Base-by-base conservation (phyloP, 441 rosid species). In the Brassica hybrid region DNA sequence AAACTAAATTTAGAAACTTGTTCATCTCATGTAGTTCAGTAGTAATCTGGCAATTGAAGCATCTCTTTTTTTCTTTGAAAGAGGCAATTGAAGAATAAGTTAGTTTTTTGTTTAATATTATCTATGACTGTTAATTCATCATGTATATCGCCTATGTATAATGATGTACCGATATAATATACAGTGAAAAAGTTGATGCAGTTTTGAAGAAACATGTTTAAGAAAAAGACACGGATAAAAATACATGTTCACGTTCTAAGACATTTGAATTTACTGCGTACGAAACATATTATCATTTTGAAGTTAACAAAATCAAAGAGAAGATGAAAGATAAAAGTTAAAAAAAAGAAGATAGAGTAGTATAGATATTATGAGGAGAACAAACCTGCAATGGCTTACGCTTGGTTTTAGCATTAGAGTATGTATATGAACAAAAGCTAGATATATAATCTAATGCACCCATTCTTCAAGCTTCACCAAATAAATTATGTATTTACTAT, bases 301-400 rank as follows among this genome's bases (percentile, higher is more conserved):
- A 41, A 60, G 38, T 12, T 60, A 30, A 13, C n/a, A 54, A 67
- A 72, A 78, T 21, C 57, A 75, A 45, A 12, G 5, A 12, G 27
- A 27, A 27, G 32, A 30, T 14, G 43, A 18, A 13, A 54, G 54
- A 34, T 36, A 36, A 17, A 2, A 14, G 2, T 10, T 2, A 17
- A 5, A 16, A 3, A 32, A 7, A 7, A 34, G 38, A 48, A 45
- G 17, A 7, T 23, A 23, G 13, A 66, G 14, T 38, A 38, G 16
- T 30, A 69, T 43, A 27, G 52, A 71, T 64, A 50, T 8, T 11
- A 52, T 56, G 52, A 36, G 57, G 14, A 69, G 65, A 43, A 74
- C 67, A 68, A 4, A 91, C 98, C 98, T 94, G 98, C 92, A 94
- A 85, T 78, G 94, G 88, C 76, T 83, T 90, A 83, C 94, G 96